Conservation (phyloP, 495 filamentous ascomycete species). For the Tuber calosporum region DNA sequence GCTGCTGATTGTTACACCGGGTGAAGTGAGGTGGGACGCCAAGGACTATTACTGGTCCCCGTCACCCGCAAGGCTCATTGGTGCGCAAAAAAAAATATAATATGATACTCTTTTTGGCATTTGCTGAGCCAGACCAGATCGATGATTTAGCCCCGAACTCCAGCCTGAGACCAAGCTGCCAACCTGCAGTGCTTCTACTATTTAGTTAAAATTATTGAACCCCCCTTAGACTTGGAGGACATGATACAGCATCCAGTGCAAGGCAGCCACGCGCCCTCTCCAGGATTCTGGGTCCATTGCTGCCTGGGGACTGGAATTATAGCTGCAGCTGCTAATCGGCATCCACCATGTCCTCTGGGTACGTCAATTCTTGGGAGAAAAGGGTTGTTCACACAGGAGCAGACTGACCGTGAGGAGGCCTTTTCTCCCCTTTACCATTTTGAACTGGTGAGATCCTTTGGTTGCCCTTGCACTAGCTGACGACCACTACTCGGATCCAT, state of each 20-base stretch:
- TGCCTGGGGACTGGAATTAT: neutral
- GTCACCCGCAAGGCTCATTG: neutral
- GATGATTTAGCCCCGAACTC: neutral
- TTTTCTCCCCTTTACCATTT: neutral
- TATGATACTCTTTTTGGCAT: neutral
- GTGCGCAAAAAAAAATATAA: neutral
- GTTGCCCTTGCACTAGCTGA: neutral
- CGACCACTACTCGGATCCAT: neutral
- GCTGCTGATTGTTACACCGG: neutral
- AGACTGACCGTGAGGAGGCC: neutral
- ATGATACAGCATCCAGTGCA: neutral
- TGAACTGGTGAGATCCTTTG: neutral
- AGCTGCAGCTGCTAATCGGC: neutral
- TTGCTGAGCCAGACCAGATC: neutral
- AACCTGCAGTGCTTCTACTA: neutral
- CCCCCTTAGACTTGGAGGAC: neutral
- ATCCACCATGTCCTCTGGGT: neutral
- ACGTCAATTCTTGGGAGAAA: slow-evolving; percentile 2
- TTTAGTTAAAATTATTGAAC: neutral
- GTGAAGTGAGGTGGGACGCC: neutral
- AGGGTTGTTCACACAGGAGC: neutral
- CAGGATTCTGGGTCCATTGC: neutral
- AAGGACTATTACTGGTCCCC: neutral
- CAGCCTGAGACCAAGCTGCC: neutral
- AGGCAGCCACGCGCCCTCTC: neutral